Evolutionary conservation across 495 filamentous ascomycete species (phyloP), one percentile per base, ranked within the genome.

Genomic region (Penicillium antarcticum): DNA sequence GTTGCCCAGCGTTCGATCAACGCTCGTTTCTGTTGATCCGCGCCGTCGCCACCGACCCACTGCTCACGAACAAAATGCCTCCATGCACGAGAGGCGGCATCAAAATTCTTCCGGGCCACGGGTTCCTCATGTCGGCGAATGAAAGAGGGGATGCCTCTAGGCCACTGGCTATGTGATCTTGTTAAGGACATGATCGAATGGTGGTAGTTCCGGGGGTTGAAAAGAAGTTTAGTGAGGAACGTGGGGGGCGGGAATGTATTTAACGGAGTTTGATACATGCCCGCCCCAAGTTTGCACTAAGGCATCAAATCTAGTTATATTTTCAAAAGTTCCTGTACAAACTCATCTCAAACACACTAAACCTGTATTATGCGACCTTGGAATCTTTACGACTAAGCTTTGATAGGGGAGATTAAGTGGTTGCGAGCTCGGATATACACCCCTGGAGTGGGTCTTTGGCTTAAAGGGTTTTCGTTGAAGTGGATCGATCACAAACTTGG

Each of bases 41-140:
- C 43, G 44, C 31, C 29, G 43, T 19, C 51, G 35, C 51, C 42
- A 31, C 18, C 42, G 36, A 53, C 51, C 51, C 51, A 53, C 51
- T 33, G 37, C n/a, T 45, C 37, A 50, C 44, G 51, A 31, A 48
- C 44, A 53, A 48, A 53, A 37, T 26, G 23, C 21, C 51, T 53
- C 51, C 51, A 53, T 48, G 51, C 51, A 53, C 51, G 51, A 48
- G 51, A 34, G 51, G 51, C 44, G 31, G 37, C 31, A 42, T 7
- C 29, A 4, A 48, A 2, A 42, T 38, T 31, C 3, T 53, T 16
- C 33, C 1, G 14, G 35, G 35, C 35, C 10, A 53, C 44, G 21
- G 16, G 51, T 53, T 53, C 51, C n/a, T 48, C 43, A n/a, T 48
- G 51, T 48, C 37, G 51, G 51, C 51, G 44, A 47, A 53, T 42